Evolutionary conservation across 257 asterid genomes (phyloP).

Genomic region (Lycium barbarum): DNA sequence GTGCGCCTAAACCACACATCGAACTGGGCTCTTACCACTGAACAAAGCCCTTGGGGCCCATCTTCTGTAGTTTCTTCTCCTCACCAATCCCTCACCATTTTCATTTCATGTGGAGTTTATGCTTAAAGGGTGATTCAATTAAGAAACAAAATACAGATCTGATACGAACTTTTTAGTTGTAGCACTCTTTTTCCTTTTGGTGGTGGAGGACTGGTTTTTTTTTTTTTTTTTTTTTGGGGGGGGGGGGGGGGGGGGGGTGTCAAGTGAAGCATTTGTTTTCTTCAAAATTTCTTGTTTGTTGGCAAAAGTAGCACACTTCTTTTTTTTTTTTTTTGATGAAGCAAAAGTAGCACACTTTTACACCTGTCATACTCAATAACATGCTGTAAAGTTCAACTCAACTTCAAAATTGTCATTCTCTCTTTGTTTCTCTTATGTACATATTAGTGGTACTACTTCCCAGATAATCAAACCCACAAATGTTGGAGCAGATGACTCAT

Average conservation of each 20-base stretch:
- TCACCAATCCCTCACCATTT: not conserved
- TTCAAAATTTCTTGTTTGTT: not conserved
- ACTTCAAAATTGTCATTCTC: not conserved
- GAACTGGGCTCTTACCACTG: not conserved
- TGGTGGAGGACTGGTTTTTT: no score
- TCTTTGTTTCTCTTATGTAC: not conserved
- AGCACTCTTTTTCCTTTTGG: not conserved
- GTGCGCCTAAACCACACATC: not conserved
- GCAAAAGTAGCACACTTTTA: not conserved
- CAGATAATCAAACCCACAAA: not conserved
- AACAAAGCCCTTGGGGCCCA: not conserved
- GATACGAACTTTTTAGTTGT: not conserved
- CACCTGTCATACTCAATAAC: not conserved
- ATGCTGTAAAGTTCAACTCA: constrained; percentile 11
- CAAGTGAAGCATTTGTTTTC: not conserved
- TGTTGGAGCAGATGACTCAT: constrained; percentile 1
- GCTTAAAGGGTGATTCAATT: not conserved
- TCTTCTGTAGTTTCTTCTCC: not conserved
- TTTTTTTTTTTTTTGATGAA: no score
- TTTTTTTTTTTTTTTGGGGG: not conserved
- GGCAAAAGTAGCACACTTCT: not conserved
- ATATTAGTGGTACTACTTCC: not conserved
- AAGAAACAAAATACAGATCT: not conserved
- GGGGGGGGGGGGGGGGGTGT: no score
- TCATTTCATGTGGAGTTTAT: not conserved